Percentiles rank a stretch among this genome's conserved stretches.
Conservation (phyloP, 2,329 filamentous ascomycete species). For the Clonostachys sp. region DNA sequence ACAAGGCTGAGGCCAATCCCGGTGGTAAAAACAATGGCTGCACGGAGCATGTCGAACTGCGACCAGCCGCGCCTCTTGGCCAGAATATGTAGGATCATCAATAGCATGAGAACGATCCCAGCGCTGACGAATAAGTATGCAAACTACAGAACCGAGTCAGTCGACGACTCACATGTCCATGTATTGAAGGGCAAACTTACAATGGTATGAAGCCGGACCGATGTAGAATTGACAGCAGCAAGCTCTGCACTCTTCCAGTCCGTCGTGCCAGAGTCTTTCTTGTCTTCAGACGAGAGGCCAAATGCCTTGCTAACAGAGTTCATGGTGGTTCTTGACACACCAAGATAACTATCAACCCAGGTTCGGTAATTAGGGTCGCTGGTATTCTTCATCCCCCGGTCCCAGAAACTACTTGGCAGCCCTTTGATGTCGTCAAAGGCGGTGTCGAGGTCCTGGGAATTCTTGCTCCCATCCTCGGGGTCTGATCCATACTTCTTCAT, state of each 20-base stretch:
- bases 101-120: slow-evolving; percentile 3
- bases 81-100: slow-evolving; percentile 5
- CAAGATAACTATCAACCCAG: neutral
- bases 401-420: neutral
- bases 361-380: neutral
- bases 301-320: slow-evolving; percentile 4
- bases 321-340: neutral
- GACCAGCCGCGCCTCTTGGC: slow-evolving; percentile 4
- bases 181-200: neutral
- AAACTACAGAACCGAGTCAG: neutral
- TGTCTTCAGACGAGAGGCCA: neutral
- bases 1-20: slow-evolving; percentile 2
- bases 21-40: slow-evolving; percentile 2
- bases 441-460: neutral
- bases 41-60: slow-evolving; percentile 5
- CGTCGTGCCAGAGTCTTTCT: neutral
- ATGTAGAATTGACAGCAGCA: neutral
- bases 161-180: neutral
- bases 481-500: neutral
- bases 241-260: neutral
- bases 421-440: neutral
- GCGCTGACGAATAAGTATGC: slow-evolving; percentile 4
- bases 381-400: neutral
- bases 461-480: neutral
- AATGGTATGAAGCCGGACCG: slow-evolving; percentile 1